Conservation (phyloP, 345 rosid species). For the Capsella bursapastoris region DNA sequence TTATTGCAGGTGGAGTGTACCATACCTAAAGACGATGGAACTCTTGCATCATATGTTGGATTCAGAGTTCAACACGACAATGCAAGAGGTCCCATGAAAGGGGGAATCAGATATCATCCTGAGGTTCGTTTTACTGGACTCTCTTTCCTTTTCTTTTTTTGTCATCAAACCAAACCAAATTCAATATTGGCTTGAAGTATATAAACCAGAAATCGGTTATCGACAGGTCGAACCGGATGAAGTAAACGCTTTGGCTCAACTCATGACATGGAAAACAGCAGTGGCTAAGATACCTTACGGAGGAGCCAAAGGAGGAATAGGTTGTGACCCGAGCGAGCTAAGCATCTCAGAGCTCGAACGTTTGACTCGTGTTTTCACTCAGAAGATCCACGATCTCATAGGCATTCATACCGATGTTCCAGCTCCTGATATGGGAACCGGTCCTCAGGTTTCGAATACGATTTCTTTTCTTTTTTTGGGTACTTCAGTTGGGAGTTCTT, state of each 20-base stretch:
- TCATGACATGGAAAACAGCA: conserved; percentile 99
- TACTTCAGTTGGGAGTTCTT: background rate
- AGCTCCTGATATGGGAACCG: conserved; percentile 99
- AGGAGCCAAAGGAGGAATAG: conserved; percentile 98
- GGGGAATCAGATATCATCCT: conserved; percentile 97
- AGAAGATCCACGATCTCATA: conserved; percentile 88
- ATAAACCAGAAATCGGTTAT: conserved; percentile 5
- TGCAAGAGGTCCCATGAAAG: conserved; percentile 99
- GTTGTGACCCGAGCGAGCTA: conserved; percentile 72
- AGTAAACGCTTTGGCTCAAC: conserved; percentile 93
- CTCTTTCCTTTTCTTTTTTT: background rate
- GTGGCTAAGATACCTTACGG: conserved; percentile 97
- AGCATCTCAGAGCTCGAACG: conserved; percentile 82
- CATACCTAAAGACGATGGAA: conserved; percentile 92
- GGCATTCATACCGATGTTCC: conserved; percentile 96
- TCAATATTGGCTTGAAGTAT: background rate
- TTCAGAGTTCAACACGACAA: conserved; percentile 97
- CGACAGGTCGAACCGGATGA: conserved; percentile 92
- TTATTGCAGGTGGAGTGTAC: conserved; percentile 85
- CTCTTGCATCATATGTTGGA: conserved; percentile 87
- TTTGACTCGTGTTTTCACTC: conserved; percentile 93
- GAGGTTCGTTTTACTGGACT: conserved; percentile 58
- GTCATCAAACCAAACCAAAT: background rate
- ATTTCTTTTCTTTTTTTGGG: background rate
- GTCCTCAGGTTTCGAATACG: conserved; percentile 67